A percentile compares a stretch with the other conserved stretches of the same genome.
phyloP scores from a whole-genome alignment of 2,329 filamentous ascomycete genomes.

The Botrytis fragariae region DNA sequence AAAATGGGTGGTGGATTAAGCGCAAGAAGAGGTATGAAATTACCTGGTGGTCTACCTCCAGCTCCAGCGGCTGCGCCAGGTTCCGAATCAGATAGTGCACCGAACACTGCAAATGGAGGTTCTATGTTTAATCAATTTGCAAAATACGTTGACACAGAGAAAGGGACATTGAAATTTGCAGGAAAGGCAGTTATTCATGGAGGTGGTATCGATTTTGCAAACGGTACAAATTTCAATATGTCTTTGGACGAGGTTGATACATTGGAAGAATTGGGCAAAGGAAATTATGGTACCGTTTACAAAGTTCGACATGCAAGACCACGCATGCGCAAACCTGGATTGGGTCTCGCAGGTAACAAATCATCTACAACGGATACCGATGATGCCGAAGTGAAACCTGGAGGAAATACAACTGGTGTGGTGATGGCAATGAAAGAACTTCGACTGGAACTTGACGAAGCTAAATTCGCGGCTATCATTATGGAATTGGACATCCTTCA shows the following conservation, averaged over 20 bases:
- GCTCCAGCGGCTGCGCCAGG: slow-evolving; percentile 24
- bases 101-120: slow-evolving; percentile 29
- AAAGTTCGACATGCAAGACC: slow-evolving; percentile 84
- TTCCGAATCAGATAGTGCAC: slow-evolving; percentile 26
- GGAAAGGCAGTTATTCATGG: slow-evolving; percentile 88
- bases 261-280: slow-evolving; percentile 89
- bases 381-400: slow-evolving; percentile 36
- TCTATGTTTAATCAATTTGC: slow-evolving; percentile 65
- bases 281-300: slow-evolving; percentile 97
- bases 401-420: slow-evolving; percentile 56
- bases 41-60: slow-evolving; percentile 45
- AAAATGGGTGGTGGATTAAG: slow-evolving; percentile 57
- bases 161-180: slow-evolving; percentile 80
- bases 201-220: slow-evolving; percentile 87
- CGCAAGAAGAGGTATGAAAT: slow-evolving; percentile 63
- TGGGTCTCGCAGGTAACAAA: slow-evolving; percentile 50
- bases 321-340: slow-evolving; percentile 55
- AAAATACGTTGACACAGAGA: slow-evolving; percentile 87
- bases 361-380: slow-evolving; percentile 41
- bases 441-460: slow-evolving; percentile 88
- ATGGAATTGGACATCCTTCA: slow-evolving; percentile 97
- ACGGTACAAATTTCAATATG: slow-evolving; percentile 86
- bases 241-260: slow-evolving; percentile 95
- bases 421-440: slow-evolving; percentile 99
- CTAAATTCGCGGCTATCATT: slow-evolving; percentile 94